Base-by-base conservation (phyloP, 306 rosid genomes). In the Nissolia schottii region DNA sequence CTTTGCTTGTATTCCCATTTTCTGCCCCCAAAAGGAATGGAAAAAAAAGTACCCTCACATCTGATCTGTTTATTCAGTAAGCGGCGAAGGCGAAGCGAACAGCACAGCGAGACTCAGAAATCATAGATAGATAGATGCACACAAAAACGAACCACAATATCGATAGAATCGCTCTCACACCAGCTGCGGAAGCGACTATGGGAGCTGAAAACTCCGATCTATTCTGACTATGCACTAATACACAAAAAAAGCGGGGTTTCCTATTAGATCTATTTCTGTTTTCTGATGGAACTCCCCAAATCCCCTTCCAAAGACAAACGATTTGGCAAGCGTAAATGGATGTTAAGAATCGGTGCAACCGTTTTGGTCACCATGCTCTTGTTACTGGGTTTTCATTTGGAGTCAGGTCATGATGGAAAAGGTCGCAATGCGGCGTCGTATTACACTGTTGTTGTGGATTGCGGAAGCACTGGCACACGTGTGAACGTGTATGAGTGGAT, bases 391-490 rank as follows among this genome's bases (percentile, higher is more conserved):
- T 84, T 79, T 29, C 73, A 77, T 77, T 72, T 86, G 6, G 88
- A 67, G 27, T 75, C 85, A 75, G 73, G 55, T 31, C 28, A 24
- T 1, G 35, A 24, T 1, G 35, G 70, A 49, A 80, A 66, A 68
- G 75, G 57, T 69, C 59, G 13, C 38, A 75, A 66, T 37, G 75
- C 73, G 28, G 74, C 75, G 34, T 73, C 86, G 29, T 88, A 83
- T 80, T 92, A 83, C 75, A 84, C 89, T 0, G 96, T 92, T 70
- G 95, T 90, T 24, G 79, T 88, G 27, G 96, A 92, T 68, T 92
- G 95, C 80, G 98, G 96, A 77, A 88, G 96, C 77, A 82, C 96
- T 0, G 96, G 98, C 14, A 90, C 92, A 4, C 70, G 92, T 4
- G 88, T 90, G 32, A 85, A 88, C 62, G 92, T 90, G 50, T 84